Conservation (phyloP, 2,329 filamentous ascomycete genomes). For the Madurella fahalii region DNA sequence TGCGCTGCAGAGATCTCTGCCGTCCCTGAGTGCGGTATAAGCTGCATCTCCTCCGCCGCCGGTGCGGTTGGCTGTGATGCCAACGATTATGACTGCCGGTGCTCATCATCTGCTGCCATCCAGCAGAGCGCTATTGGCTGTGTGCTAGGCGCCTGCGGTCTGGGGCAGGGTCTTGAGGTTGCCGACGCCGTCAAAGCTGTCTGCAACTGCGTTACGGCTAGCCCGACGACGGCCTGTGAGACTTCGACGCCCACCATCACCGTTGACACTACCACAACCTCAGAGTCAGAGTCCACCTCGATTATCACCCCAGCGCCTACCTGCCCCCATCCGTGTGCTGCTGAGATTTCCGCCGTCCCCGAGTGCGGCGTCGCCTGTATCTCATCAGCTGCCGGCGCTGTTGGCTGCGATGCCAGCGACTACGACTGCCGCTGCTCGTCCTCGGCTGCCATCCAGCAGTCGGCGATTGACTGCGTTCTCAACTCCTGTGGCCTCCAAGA, state of each 20-base stretch:
- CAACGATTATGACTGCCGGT: constrained; percentile 9
- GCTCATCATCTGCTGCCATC: constrained; percentile 7
- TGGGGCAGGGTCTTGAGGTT: not conserved
- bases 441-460: constrained; percentile 5
- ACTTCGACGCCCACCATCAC: too few relatives aligned
- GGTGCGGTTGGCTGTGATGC: constrained; percentile 7
- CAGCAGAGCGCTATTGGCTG: constrained; percentile 6
- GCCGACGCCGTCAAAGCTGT: not conserved
- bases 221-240: too few relatives aligned
- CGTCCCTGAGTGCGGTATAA: constrained; percentile 5
- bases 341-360: not conserved
- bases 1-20: constrained; percentile 1
- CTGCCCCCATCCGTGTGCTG: constrained; percentile 1
- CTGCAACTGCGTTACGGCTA: not conserved
- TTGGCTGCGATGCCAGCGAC: constrained; percentile 8
- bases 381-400: constrained; percentile 1
- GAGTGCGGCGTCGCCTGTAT: constrained; percentile 10
- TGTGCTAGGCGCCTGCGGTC: constrained; percentile 8
- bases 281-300: not conserved
- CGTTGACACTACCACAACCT: not conserved
- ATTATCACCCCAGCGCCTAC: not conserved
- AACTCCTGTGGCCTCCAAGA: constrained; percentile 4
- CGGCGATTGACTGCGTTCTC: constrained; percentile 8
- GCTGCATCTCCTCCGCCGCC: constrained; percentile 11
- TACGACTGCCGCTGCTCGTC: constrained; percentile 12